These are phyloP conservation scores for Aureobasidium melanogenum DNA, from an alignment of 2,329 filamentous ascomycete species.

Conservation along the genomic window DNA sequence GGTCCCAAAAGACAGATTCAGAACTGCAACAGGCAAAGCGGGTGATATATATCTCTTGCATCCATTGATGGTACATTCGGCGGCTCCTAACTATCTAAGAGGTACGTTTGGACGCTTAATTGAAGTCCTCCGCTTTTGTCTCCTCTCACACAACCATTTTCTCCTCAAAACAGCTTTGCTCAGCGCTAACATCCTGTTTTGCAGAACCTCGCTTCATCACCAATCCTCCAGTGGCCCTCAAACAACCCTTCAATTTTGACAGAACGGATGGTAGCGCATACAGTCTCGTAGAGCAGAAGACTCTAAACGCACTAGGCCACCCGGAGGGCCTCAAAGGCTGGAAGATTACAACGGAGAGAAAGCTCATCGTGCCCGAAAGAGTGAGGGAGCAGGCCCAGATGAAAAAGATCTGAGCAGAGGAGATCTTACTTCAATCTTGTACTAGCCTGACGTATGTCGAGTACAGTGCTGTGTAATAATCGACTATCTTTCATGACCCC, in stretches of 20 bases:
- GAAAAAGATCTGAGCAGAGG: constrained; percentile 32
- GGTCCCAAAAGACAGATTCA: constrained; percentile 33
- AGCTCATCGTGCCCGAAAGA: constrained; percentile 43
- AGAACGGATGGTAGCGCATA: constrained; percentile 39
- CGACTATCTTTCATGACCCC: no score
- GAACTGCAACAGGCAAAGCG: constrained; percentile 45
- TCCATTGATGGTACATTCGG: constrained; percentile 52
- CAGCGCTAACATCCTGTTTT: neutral
- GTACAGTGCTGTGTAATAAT: no score
- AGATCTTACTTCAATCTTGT: no score
- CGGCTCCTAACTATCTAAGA: constrained; percentile 34
- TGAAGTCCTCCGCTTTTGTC: no score
- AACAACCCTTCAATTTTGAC: constrained; percentile 45
- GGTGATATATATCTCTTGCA: constrained; percentile 53
- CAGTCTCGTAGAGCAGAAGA: constrained; percentile 49
- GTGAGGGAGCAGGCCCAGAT: constrained; percentile 41
- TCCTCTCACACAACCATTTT: neutral
- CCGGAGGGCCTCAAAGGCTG: constrained; percentile 41
- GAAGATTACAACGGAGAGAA: constrained; percentile 42
- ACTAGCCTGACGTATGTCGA: no score
- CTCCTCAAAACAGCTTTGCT: neutral
- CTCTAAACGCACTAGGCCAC: constrained; percentile 39
- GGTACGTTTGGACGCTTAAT: no score
- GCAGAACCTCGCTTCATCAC: constrained; percentile 39
- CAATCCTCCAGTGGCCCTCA: constrained; percentile 46